phyloP scores from a whole-genome alignment of 192 early-diverging fungal species.

The Entomortierella chlamydospora region DNA sequence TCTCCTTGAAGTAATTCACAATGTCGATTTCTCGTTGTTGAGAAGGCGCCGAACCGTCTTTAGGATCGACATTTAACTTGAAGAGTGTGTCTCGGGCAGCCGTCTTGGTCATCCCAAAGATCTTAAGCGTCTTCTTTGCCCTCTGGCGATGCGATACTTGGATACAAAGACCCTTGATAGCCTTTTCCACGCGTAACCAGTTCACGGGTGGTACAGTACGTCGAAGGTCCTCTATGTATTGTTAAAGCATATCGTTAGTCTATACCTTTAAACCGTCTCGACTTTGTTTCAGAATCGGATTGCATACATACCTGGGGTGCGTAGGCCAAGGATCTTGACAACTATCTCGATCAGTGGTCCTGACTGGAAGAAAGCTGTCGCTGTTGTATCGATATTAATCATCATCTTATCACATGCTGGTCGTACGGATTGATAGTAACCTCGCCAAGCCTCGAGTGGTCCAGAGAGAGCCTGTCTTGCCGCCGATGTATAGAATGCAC shows the following conservation, averaged over 20 bases:
- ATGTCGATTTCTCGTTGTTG: conserved; percentile 64
- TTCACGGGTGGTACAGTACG: conserved; percentile 49
- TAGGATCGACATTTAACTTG: conserved; percentile 12
- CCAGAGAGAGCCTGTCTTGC: conserved; percentile 60
- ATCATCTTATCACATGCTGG: conserved; percentile 76
- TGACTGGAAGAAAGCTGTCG: conserved; percentile 73
- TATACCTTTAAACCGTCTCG: not conserved
- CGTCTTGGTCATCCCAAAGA: conserved; percentile 72
- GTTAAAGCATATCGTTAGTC: not conserved
- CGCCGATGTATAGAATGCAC: conserved; percentile 88
- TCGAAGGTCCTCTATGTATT: conserved; percentile 56
- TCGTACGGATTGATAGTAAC: conserved; percentile 88
- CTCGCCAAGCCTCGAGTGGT: conserved; percentile 90
- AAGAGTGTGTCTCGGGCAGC: conserved; percentile 81
- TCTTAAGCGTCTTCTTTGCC: conserved; percentile 70
- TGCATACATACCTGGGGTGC: conserved; percentile 27
- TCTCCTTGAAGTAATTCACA: conserved; percentile 77
- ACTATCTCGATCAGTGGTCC: conserved; percentile 78
- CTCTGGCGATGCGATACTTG: conserved; percentile 67
- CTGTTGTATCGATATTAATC: conserved; percentile 76
- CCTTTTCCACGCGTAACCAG: conserved; percentile 54
- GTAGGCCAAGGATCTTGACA: conserved; percentile 70
- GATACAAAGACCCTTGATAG: conserved; percentile 65
- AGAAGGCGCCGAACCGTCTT: not conserved
- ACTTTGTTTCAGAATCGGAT: not conserved